These are phyloP conservation scores for Phytophthora fragariae DNA, from an alignment of 352 stramenopile genomes.

Conservation along the genomic window DNA sequence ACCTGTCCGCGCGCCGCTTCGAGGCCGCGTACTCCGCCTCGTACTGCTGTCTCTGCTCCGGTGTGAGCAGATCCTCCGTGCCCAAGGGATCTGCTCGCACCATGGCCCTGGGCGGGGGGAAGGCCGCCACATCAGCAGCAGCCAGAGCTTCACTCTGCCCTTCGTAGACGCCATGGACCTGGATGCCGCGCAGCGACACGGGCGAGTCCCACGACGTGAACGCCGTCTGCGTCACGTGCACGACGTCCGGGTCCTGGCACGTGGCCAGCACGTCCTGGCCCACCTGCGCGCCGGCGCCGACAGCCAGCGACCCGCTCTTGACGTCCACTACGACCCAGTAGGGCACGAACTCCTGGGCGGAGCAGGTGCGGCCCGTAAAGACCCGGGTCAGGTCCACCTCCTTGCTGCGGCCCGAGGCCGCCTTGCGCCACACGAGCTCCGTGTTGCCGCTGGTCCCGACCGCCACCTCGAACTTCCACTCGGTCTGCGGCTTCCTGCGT, in stretches of 20 bases:
- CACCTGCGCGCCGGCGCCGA: constrained; percentile 60
- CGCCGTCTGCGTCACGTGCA: constrained; percentile 51
- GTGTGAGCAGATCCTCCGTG: constrained; percentile 63
- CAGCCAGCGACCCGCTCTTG: constrained; percentile 39
- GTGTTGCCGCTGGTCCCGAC: constrained; percentile 80
- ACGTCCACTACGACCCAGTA: constrained; percentile 78
- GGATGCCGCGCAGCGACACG: constrained; percentile 58
- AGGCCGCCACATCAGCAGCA: constrained; percentile 46
- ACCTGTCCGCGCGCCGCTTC: constrained; percentile 66
- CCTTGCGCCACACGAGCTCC: constrained; percentile 75
- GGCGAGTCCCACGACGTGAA: constrained; percentile 78
- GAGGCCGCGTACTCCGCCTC: constrained; percentile 50
- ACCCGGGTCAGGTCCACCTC: constrained; percentile 68
- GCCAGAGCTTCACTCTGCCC: constrained; percentile 34
- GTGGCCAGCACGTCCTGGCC: constrained; percentile 68
- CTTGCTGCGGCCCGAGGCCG: constrained; percentile 34
- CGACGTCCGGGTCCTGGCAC: constrained; percentile 48
- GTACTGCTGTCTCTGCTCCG: constrained; percentile 61
- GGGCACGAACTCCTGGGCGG: constrained; percentile 57
- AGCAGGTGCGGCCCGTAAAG: constrained; percentile 79
- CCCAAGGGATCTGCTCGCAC: constrained; percentile 69
- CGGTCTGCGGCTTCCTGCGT: constrained; percentile 15
- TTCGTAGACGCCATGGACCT: constrained; percentile 45
- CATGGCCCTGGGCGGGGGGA: constrained; percentile 54
- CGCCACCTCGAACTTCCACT: constrained; percentile 75